Percentiles rank a stretch among this genome's conserved stretches.
phyloP scores from a whole-genome alignment of 768 basidiomycete genomes.

The Tylopilus subfusipes region DNA sequence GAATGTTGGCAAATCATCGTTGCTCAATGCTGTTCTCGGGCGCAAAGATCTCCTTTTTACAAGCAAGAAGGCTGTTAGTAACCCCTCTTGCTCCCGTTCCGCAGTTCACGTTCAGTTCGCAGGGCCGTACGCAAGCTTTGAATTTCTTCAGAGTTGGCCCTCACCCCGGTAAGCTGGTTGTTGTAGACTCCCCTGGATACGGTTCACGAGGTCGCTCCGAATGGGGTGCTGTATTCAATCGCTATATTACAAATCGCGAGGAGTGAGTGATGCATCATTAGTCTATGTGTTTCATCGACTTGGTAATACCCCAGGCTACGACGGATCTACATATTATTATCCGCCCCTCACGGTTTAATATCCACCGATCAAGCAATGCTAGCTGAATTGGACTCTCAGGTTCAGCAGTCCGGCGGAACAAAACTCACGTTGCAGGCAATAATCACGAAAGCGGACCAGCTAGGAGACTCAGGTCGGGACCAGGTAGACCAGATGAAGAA shows the following conservation, averaged over 20 bases:
- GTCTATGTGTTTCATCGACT: background rate
- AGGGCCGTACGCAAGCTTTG: constrained; percentile 72
- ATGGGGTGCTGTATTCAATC: constrained; percentile 70
- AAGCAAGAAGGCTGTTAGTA: constrained; percentile 67
- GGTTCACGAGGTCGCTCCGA: constrained; percentile 68
- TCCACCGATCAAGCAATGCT: constrained; percentile 62
- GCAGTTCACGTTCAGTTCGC: background rate
- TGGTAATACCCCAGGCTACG: constrained; percentile 45
- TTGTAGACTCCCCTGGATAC: constrained; percentile 83
- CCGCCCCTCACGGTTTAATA: constrained; percentile 61
- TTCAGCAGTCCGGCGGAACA: constrained; percentile 33
- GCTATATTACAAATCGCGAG: constrained; percentile 57
- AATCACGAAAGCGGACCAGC: constrained; percentile 66
- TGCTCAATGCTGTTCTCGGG: constrained; percentile 66
- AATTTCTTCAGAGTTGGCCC: constrained; percentile 73
- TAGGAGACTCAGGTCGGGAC: constrained; percentile 34
- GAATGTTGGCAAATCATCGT: constrained; percentile 72
- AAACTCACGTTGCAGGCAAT: constrained; percentile 66
- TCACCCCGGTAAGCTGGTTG: constrained; percentile 47
- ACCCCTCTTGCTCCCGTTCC: background rate
- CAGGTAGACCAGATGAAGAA: constrained; percentile 42
- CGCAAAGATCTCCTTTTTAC: constrained; percentile 54
- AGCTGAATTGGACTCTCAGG: constrained; percentile 36
- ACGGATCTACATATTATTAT: constrained; percentile 68
- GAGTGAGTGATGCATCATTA: constrained; percentile 43